A percentile compares a stretch with the other conserved stretches of the same genome.
Evolutionary conservation across 2,329 filamentous ascomycete species (phyloP).

Genomic region (Ophiobolus disseminans): DNA sequence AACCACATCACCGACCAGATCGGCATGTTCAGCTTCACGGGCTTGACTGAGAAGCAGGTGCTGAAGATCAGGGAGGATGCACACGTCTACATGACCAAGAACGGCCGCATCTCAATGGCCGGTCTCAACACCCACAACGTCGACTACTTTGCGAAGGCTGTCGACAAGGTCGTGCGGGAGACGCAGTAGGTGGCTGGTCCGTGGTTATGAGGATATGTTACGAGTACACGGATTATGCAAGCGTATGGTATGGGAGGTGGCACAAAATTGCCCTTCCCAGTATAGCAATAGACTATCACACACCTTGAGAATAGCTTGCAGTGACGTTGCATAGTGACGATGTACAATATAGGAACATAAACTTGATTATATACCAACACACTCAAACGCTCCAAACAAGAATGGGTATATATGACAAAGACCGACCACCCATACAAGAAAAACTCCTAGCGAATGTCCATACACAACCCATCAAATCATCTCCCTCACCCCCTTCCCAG

Average conservation of each 20-base stretch:
- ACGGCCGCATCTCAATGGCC: slow-evolving; percentile 97
- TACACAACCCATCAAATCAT: no score
- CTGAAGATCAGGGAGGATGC: slow-evolving; percentile 70
- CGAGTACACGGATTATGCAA: slow-evolving; percentile 5
- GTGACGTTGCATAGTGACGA: no score
- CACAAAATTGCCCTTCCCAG: background rate
- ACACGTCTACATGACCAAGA: slow-evolving; percentile 94
- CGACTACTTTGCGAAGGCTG: slow-evolving; percentile 88
- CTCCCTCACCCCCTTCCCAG: slow-evolving; percentile 36
- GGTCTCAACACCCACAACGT: slow-evolving; percentile 93
- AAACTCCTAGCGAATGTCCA: no score
- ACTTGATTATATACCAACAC: no score
- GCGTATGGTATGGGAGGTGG: background rate
- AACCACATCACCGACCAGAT: slow-evolving; percentile 98
- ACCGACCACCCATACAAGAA: no score
- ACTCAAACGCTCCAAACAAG: no score
- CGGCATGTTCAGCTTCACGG: slow-evolving; percentile 98
- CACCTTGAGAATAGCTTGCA: background rate
- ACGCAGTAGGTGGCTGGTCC: slow-evolving; percentile 37
- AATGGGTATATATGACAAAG: no score
- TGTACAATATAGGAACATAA: no score
- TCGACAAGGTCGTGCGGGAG: slow-evolving; percentile 81
- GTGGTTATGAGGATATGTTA: background rate
- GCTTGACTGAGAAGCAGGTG: slow-evolving; percentile 76
- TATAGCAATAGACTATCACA: background rate